Conservation (phyloP, 257 asterid species). For the Solanum tacnaense region DNA sequence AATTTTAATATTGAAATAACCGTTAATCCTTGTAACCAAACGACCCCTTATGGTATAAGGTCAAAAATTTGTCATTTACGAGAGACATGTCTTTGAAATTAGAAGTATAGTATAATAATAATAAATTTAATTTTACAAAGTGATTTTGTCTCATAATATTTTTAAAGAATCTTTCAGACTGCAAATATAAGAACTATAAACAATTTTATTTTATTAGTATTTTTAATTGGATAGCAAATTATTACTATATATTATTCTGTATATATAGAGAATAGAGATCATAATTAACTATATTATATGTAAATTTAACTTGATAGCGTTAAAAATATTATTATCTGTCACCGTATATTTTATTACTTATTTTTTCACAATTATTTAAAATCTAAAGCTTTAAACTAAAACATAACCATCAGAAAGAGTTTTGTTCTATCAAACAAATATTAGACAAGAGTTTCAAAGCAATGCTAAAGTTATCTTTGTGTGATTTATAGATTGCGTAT, state of each 20-base stretch:
- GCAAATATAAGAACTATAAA: background rate
- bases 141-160: background rate
- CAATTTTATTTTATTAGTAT: background rate
- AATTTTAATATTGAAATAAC: background rate
- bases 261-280: background rate
- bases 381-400: background rate
- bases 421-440: background rate
- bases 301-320: background rate
- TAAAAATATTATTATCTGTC: background rate
- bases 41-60: background rate
- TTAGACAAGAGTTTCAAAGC: rapidly evolving
- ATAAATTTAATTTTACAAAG: background rate
- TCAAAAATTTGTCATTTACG: background rate
- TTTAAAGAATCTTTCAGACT: background rate
- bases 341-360: background rate
- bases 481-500: too few species aligned
- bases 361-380: background rate
- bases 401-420: background rate
- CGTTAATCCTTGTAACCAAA: background rate
- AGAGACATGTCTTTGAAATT: background rate
- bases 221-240: background rate
- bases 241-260: too few species aligned
- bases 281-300: background rate
- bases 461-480: background rate
- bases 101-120: background rate